Evolutionary conservation across 148 eudicot genomes (phyloP), one percentile per base, ranked within the genome.

Genomic region (Silene latifolia): DNA sequence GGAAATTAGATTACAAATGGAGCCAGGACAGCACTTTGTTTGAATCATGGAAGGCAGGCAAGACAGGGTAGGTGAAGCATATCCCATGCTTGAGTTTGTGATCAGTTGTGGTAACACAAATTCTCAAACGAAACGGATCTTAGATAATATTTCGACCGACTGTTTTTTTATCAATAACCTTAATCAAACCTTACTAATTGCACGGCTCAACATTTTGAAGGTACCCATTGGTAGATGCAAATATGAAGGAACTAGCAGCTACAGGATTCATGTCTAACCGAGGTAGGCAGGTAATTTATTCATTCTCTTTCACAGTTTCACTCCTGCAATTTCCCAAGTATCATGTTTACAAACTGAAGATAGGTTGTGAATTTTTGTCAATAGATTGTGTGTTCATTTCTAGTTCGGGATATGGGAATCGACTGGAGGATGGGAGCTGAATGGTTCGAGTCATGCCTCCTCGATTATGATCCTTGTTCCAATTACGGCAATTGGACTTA

Each of bases 381-480:
- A 57, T 81, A 93, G 98, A 91, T 93, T 75, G 98, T 93, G 21
- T 93, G 98, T 72, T 93, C 98, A n/a, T 93, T 93, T 81, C 97
- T 93, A 59, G 97, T 91, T 32, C 88, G 98, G 18, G 98, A 93
- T 70, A 91, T 93, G 97, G 95, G 95, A 42, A 91, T 93, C 1
- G 98, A 93, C 80, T 93, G 98, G 98, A 87, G 97, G 29, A 93
- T 91, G 97, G 98, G 98, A 82, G 98, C 97, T 15, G 98, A 93
- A 79, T 93, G 98, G 98, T 93, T 91, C 39, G 98, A 93, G 84
- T 84, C 97, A 9, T 91, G 95, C 76, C 97, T 93, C 82, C 81
- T 93, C 80, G 97, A 91, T 84, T 91, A 94, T 74, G 98, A 94
- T 78, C 98, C 98, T 10, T 94, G 93, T 79, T 94, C 98, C 65